Conservation (phyloP, 805 yeast genomes). For the Metschnikowia koreensis region DNA sequence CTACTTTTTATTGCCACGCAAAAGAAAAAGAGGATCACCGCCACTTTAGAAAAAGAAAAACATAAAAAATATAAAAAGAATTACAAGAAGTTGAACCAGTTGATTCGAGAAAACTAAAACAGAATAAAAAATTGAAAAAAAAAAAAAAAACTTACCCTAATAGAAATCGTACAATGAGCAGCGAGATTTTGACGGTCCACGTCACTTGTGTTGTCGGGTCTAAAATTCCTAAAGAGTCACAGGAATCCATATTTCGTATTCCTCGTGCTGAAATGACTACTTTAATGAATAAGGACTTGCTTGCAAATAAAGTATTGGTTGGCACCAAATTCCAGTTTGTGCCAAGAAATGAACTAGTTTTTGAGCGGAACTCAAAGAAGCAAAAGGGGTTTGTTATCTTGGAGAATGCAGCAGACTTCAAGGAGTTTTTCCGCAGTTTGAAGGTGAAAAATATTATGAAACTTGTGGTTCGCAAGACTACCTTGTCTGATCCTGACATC, state of each 20-base stretch:
- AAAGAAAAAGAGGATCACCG: neutral
- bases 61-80: no score
- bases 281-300: neutral
- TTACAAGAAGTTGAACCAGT: no score
- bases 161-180: conserved; percentile 1
- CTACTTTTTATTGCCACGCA: no score
- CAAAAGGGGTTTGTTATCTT: conserved; percentile 40
- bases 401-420: conserved; percentile 39
- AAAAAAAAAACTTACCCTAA: neutral
- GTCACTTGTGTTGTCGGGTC: conserved; percentile 2
- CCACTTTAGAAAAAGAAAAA: neutral
- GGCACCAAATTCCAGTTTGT: neutral
- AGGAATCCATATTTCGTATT: neutral
- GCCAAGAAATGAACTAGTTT: conserved; percentile 2
- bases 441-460: conserved; percentile 46
- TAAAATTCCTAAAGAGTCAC: neutral
- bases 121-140: neutral
- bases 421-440: conserved; percentile 44
- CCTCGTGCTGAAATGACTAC: conserved; percentile 1
- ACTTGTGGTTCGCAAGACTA: conserved; percentile 19
- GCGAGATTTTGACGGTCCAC: conserved; percentile 1
- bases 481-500: no score
- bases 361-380: conserved; percentile 48
- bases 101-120: no score
- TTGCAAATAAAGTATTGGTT: conserved; percentile 3